Evolutionary conservation across 169 alveolate genomes (phyloP).

Genomic region (Eimeria sp.): DNA sequence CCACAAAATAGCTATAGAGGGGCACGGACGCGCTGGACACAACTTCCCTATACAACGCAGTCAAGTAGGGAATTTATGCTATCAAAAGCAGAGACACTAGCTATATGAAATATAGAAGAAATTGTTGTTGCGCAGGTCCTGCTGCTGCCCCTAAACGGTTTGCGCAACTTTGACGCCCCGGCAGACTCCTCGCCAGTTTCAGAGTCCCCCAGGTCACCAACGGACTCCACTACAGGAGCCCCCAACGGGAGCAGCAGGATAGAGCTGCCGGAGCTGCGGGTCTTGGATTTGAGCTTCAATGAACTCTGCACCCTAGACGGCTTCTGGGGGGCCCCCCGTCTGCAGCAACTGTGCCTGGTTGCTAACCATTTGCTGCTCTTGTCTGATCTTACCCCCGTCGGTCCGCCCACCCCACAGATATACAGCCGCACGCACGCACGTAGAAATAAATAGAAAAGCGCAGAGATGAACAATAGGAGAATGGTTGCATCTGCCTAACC

Average conservation of each 20-base stretch:
- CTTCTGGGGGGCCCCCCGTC: conserved; percentile 65
- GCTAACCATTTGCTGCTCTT: conserved; percentile 71
- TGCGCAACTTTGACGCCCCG: conserved; percentile 73
- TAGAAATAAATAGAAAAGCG: not conserved
- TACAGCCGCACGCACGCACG: not conserved
- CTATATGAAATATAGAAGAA: too few relatives aligned
- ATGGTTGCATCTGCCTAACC: not conserved
- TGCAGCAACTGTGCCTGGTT: conserved; percentile 76
- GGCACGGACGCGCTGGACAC: not conserved
- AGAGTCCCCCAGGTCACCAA: not conserved
- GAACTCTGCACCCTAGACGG: conserved; percentile 72
- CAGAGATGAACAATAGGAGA: not conserved
- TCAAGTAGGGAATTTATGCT: not conserved
- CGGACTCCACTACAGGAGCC: not conserved
- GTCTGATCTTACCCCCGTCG: conserved; percentile 77
- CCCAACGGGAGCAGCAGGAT: not conserved
- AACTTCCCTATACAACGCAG: not conserved
- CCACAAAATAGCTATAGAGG: not conserved
- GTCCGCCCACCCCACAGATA: conserved; percentile 47
- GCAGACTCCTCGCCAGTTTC: not conserved
- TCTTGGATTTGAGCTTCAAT: conserved; percentile 65
- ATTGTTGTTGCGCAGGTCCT: not conserved
- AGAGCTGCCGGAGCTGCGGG: conserved; percentile 73
- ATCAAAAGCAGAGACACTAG: too few relatives aligned
- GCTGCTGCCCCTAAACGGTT: conserved; percentile 51